Evolutionary conservation across 2,329 filamentous ascomycete species (phyloP).

Genomic region (Calonectria fujianensis): DNA sequence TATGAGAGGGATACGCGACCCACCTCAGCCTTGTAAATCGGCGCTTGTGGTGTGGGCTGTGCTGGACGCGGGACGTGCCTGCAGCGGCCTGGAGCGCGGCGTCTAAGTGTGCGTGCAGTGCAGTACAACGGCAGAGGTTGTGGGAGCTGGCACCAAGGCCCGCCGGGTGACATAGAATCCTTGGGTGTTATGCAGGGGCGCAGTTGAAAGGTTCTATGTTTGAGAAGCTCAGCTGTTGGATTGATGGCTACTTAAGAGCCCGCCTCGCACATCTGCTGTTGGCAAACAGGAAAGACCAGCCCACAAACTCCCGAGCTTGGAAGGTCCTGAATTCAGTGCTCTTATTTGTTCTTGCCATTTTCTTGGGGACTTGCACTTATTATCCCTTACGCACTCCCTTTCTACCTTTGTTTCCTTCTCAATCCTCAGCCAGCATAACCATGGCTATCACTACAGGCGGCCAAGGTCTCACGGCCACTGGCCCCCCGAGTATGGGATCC

Average conservation of each 20-base stretch:
- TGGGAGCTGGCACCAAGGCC: background rate
- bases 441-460: conserved; percentile 43
- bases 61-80: conserved; percentile 7
- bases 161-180: background rate
- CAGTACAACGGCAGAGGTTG: background rate
- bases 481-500: conserved; percentile 60
- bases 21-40: conserved; percentile 10
- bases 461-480: conserved; percentile 60
- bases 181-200: background rate
- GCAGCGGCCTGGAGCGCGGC: background rate
- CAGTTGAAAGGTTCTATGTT: background rate
- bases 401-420: background rate
- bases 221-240: background rate
- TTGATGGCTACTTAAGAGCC: background rate
- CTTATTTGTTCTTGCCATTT: background rate
- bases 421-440: background rate
- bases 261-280: background rate
- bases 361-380: background rate
- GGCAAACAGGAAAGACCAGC: background rate
- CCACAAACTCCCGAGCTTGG: background rate
- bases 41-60: conserved; percentile 2
- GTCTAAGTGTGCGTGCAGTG: background rate
- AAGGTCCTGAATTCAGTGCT: background rate
- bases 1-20: background rate
- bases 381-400: background rate